These are phyloP conservation scores for Xylaria sp. DNA, from an alignment of 2,329 filamentous ascomycete species.

Conservation along the genomic window DNA sequence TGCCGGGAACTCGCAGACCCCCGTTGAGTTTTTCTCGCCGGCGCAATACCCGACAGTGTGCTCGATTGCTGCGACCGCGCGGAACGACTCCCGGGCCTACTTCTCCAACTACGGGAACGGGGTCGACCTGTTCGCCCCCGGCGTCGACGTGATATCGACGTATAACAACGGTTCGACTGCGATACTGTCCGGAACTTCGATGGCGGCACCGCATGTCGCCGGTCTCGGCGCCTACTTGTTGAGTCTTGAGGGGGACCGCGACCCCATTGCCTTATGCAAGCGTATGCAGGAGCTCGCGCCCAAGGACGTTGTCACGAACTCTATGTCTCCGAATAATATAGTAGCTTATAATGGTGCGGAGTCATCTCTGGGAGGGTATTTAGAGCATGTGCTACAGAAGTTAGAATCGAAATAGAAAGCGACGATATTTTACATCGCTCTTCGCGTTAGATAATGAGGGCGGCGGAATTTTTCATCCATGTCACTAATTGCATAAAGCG, in stretches of 20 bases:
- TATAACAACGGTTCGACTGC: slow-evolving; percentile 53
- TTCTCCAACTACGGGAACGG: slow-evolving; percentile 51
- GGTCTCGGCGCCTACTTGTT: slow-evolving; percentile 59
- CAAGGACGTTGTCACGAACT: slow-evolving; percentile 35
- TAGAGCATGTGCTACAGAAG: slow-evolving; percentile 5
- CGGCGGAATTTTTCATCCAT: background rate
- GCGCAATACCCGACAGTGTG: slow-evolving; percentile 50
- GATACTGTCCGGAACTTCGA: slow-evolving; percentile 59
- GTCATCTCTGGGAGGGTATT: background rate
- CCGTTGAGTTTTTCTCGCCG: slow-evolving; percentile 43
- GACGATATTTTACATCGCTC: background rate
- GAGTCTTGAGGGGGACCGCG: slow-evolving; percentile 57
- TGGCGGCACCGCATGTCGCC: slow-evolving; percentile 57
- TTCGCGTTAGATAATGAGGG: background rate
- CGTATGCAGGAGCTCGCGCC: slow-evolving; percentile 45
- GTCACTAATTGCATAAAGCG: slow-evolving; percentile 10
- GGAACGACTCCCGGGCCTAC: slow-evolving; percentile 41
- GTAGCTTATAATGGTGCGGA: slow-evolving; percentile 43
- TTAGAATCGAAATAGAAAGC: slow-evolving; percentile 2
- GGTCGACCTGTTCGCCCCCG: slow-evolving; percentile 58
- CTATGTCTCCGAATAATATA: slow-evolving; percentile 41
- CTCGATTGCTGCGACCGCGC: slow-evolving; percentile 50
- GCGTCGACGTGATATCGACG: slow-evolving; percentile 53
- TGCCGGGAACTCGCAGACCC: slow-evolving; percentile 56
- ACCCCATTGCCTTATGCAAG: slow-evolving; percentile 42